phyloP scores from a whole-genome alignment of 1,284 basidiomycete species.

The Microstroma glucosiphilum region DNA sequence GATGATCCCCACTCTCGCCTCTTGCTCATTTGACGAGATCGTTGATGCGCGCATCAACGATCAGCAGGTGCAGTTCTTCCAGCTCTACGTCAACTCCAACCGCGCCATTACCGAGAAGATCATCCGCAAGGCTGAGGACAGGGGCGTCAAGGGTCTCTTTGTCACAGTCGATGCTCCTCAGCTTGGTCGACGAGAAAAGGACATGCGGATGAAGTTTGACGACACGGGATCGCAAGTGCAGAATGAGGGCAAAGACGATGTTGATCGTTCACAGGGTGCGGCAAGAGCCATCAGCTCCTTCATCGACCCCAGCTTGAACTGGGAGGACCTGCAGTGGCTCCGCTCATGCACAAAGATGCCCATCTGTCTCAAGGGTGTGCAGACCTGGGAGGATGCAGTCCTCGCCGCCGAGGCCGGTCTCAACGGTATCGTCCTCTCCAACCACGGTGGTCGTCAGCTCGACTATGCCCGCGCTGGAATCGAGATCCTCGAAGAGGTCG shows the following conservation, averaged over 20 bases:
- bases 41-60: slow-evolving; percentile 56
- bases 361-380: slow-evolving; percentile 66
- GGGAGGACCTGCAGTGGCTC: slow-evolving; percentile 83
- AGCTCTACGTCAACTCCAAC: slow-evolving; percentile 73
- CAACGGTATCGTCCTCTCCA: slow-evolving; percentile 64
- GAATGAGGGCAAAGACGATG: slow-evolving; percentile 53
- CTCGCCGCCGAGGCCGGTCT: slow-evolving; percentile 75
- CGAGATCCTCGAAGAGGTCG: slow-evolving; percentile 81
- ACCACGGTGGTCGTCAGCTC: slow-evolving; percentile 79
- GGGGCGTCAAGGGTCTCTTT: slow-evolving; percentile 75
- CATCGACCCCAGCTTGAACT: slow-evolving; percentile 81
- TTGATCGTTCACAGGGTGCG: slow-evolving; percentile 81
- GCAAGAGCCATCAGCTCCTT: slow-evolving; percentile 92
- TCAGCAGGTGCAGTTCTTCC: slow-evolving; percentile 24
- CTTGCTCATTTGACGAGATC: slow-evolving; percentile 82
- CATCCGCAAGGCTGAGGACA: slow-evolving; percentile 73
- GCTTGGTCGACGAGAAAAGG: slow-evolving; percentile 78
- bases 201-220: slow-evolving; percentile 93
- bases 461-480: slow-evolving; percentile 86
- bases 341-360: slow-evolving; percentile 74
- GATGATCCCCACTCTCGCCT: slow-evolving; percentile 65
- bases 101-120: slow-evolving; percentile 71
- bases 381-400: slow-evolving; percentile 57
- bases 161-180: slow-evolving; percentile 91
- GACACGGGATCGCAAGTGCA: slow-evolving; percentile 56